These are phyloP conservation scores for Globisporangium parvum DNA, from an alignment of 352 stramenopile species.

Conservation along the genomic window DNA sequence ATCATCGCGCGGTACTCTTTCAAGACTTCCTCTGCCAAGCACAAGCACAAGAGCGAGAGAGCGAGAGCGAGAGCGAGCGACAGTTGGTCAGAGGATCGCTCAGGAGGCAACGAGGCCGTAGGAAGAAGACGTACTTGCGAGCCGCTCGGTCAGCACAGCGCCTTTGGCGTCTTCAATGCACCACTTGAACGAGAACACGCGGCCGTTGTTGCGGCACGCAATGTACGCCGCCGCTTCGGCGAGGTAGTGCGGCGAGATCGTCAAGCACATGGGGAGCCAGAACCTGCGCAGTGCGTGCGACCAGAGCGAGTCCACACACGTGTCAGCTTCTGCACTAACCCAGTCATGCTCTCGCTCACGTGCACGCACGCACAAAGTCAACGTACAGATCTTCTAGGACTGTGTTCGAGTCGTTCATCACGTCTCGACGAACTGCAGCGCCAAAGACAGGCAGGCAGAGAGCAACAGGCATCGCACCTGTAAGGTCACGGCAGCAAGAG, in stretches of 20 bases:
- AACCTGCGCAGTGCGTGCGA: slow-evolving; percentile 26
- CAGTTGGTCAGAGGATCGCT: no score
- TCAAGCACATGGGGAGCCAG: slow-evolving; percentile 58
- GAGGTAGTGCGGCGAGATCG: slow-evolving; percentile 44
- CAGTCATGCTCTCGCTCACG: no score
- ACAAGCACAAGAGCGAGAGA: neutral
- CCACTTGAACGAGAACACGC: slow-evolving; percentile 80
- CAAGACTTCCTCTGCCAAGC: slow-evolving; percentile 46
- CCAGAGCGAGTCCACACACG: neutral
- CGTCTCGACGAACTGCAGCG: slow-evolving; percentile 36
- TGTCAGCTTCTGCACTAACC: no score
- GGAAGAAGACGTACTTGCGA: slow-evolving; percentile 60
- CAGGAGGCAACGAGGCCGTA: no score
- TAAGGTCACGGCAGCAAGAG: neutral
- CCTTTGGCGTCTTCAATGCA: slow-evolving; percentile 46
- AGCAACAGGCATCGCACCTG: neutral
- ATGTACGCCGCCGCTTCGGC: slow-evolving; percentile 76
- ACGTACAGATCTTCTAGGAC: slow-evolving; percentile 65
- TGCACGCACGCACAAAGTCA: no score
- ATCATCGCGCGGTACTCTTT: slow-evolving; percentile 51
- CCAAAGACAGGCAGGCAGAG: neutral
- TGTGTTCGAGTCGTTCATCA: slow-evolving; percentile 42
- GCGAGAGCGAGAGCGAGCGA: neutral
- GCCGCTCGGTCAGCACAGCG: slow-evolving; percentile 50
- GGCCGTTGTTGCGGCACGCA: slow-evolving; percentile 59